Conservation (phyloP, 345 rosid species). For the Linum trigynum region DNA sequence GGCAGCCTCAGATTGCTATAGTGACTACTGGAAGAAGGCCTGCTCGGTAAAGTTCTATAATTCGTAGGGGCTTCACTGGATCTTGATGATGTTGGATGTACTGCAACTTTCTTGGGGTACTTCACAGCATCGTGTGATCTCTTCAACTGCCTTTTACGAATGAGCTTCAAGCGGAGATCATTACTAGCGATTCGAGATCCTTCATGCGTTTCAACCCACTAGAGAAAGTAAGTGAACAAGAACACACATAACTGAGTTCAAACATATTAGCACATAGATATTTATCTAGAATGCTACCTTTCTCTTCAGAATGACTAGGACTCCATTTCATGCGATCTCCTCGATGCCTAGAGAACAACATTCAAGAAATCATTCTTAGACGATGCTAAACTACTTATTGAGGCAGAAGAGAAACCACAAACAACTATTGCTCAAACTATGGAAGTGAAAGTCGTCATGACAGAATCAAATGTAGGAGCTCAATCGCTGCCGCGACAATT, state of each 20-base stretch:
- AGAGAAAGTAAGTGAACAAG: conserved; percentile 7
- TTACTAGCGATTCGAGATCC: conserved; percentile 21
- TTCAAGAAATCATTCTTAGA: not conserved
- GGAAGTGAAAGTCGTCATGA: not conserved
- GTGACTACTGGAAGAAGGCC: conserved; percentile 13
- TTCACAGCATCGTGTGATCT: conserved; percentile 3
- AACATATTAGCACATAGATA: not conserved
- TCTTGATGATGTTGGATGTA: conserved; percentile 11
- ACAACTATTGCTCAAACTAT: not conserved
- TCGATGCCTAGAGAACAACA: conserved; percentile 16
- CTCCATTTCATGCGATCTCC: conserved; percentile 16
- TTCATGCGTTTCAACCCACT: conserved; percentile 16
- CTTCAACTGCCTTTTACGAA: conserved; percentile 21
- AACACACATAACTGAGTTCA: not conserved
- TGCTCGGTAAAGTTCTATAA: conserved; percentile 8
- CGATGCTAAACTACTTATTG: not conserved
- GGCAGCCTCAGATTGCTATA: conserved; percentile 16
- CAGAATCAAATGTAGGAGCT: not conserved
- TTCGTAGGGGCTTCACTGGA: conserved; percentile 8
- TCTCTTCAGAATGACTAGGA: conserved; percentile 3
- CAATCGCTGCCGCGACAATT: not conserved
- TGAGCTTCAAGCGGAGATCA: conserved; percentile 36
- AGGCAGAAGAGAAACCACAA: not conserved
- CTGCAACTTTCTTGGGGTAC: conserved; percentile 6
- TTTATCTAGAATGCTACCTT: conserved; percentile 13